Evolutionary conservation across 2,329 filamentous ascomycete species (phyloP), one percentile per base, ranked within the genome.

Genomic region (Ascochyta koolunga): DNA sequence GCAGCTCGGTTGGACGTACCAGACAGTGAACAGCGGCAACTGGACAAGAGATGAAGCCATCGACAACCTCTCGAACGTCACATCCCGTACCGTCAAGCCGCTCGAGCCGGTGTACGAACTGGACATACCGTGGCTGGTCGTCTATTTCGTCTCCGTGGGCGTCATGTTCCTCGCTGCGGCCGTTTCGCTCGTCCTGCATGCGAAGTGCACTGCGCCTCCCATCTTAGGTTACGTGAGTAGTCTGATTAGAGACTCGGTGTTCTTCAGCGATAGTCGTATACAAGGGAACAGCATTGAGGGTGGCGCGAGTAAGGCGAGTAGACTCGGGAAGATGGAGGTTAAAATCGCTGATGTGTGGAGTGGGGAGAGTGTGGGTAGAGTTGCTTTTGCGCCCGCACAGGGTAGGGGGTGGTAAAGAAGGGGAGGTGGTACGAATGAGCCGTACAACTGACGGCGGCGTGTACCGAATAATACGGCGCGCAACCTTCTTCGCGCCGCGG

Each of bases 81-180:
- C 31, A 5, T 48, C 50, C 3, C 9, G 40, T 4, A 43, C 45
- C 22, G 37, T 39, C 4, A 29, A 21, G 25, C 40, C 56, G 5
- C 40, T 59, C 11, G 11, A 37, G 11, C 49, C 48, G 3, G 37
- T 36, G 4, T 59, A 61, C 18, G 44, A 27, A 11, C 33, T 61
- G 8, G 33, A 48, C 2, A 24, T 43, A 13, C 35, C 46, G 7
- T 61, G 51, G 45, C 13, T 56, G 22, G 25, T 33, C 0, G 8
- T 55, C 11, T 59, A 54, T 19, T 59, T 59, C 22, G 22, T 56
- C 4, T 54, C 49, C 1, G 56, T 50, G 4, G 52, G 22, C 11
- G 24, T 54, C 19, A 61, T 59, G 58, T 46, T 56, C 10, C 36
- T 59, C 25, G 50, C 50, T 9, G 49, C 59, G 5, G 32, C 59